Percentiles rank a stretch among this genome's conserved stretches.
phyloP scores from a whole-genome alignment of 2,329 filamentous ascomycete genomes.

The Zarea fungicola region DNA sequence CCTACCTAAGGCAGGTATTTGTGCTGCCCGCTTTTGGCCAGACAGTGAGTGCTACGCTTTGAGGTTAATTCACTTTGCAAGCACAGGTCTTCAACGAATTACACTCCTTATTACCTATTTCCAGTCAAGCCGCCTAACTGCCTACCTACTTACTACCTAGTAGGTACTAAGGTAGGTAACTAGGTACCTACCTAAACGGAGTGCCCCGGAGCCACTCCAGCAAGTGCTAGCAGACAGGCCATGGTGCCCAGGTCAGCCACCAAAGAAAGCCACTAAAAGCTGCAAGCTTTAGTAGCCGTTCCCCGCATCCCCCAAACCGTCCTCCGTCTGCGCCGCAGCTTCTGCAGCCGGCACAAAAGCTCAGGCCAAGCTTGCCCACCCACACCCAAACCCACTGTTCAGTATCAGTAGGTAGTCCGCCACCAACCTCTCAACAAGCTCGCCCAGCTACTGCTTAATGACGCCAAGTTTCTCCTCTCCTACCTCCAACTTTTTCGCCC shows the following conservation, averaged over 20 bases:
- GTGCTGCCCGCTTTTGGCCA: no score
- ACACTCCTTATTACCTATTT: no score
- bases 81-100: no score
- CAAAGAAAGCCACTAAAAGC: no score
- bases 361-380: not conserved
- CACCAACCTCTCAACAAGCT: slow-evolving; percentile 30
- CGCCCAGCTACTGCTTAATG: slow-evolving; percentile 47
- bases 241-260: not conserved
- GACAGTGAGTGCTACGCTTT: no score
- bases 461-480: slow-evolving; percentile 34
- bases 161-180: no score
- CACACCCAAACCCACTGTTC: not conserved
- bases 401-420: not conserved
- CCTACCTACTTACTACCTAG: no score
- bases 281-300: no score
- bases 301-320: not conserved
- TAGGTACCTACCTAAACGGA: no score
- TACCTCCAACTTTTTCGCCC: slow-evolving; percentile 15
- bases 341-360: not conserved
- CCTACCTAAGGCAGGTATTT: no score
- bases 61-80: no score
- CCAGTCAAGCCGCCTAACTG: no score
- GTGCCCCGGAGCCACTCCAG: not conserved
- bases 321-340: not conserved
- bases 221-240: not conserved